These are phyloP conservation scores for Pleurotus cornucopiae DNA, from an alignment of 768 basidiomycete genomes.

Conservation along the genomic window DNA sequence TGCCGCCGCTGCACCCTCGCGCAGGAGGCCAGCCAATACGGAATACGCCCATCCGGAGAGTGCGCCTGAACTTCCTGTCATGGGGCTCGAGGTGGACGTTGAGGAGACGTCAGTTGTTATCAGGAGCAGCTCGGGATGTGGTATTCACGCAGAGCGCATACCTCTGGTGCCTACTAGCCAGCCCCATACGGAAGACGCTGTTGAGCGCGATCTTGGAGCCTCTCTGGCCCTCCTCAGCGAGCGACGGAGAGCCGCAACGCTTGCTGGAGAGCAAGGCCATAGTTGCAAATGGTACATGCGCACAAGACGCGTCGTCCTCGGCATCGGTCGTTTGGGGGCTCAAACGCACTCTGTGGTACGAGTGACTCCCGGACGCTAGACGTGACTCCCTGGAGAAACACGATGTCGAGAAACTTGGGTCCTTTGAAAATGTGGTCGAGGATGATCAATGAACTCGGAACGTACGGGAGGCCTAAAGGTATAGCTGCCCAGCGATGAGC, in stretches of 20 bases:
- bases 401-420: conserved; percentile 28
- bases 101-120: conserved; percentile 25
- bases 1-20: conserved; percentile 37
- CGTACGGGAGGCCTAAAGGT: conserved; percentile 21
- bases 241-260: conserved; percentile 23
- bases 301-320: conserved; percentile 30
- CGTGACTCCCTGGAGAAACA: conserved; percentile 36
- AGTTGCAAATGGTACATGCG: conserved; percentile 28
- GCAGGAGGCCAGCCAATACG: conserved; percentile 29
- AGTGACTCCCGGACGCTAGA: conserved; percentile 18
- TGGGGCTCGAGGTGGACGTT: conserved; percentile 35
- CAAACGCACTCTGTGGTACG: conserved; percentile 25
- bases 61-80: conserved; percentile 19
- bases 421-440: conserved; percentile 27
- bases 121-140: conserved; percentile 18
- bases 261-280: conserved; percentile 32
- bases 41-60: conserved; percentile 26
- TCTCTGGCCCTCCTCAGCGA: conserved; percentile 12
- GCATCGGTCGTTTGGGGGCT: conserved; percentile 31
- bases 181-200: conserved; percentile 22
- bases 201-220: conserved; percentile 23
- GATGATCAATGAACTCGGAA: conserved; percentile 29
- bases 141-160: conserved; percentile 34
- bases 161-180: conserved; percentile 33
- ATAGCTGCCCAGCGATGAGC: too few species aligned